Conservation (phyloP, 495 filamentous ascomycete species). For the Trichoderma erinaceum region DNA sequence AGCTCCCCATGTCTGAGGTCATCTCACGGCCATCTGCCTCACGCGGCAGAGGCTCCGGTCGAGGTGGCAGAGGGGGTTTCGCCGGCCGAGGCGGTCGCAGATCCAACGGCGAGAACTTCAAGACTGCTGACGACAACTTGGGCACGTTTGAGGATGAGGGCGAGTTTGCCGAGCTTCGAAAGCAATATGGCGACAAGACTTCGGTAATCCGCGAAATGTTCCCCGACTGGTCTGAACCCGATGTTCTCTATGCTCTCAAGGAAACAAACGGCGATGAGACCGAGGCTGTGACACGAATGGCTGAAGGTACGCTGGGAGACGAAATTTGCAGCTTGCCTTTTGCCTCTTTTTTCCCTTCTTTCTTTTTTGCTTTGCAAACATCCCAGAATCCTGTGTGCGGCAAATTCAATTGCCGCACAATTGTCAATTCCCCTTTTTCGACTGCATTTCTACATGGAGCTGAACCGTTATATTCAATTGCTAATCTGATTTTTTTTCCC, state of each 20-base stretch:
- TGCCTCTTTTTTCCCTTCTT: conserved; percentile 16
- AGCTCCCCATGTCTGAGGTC: conserved; percentile 17
- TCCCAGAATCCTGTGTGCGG: neutral
- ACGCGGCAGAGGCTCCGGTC: conserved; percentile 73
- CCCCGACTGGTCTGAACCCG: conserved; percentile 84
- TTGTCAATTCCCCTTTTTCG: neutral
- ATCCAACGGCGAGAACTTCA: conserved; percentile 59
- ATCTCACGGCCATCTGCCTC: conserved; percentile 39
- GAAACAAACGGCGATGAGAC: conserved; percentile 88
- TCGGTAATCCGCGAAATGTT: conserved; percentile 81
- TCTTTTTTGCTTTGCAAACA: neutral
- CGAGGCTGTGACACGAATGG: conserved; percentile 79
- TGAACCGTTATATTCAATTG: conserved; percentile 14
- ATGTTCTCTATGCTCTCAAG: conserved; percentile 82
- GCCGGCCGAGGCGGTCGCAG: conserved; percentile 64
- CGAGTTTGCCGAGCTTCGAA: conserved; percentile 87
- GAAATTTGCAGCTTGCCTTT: neutral
- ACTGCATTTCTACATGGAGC: neutral
- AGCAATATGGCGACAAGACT: conserved; percentile 70
- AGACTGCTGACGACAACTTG: conserved; percentile 33
- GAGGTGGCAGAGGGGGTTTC: conserved; percentile 79
- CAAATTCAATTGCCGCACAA: neutral
- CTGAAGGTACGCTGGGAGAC: conserved; percentile 60
- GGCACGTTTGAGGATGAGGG: conserved; percentile 70
- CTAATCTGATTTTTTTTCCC: conserved; percentile 22